These are phyloP conservation scores for Colletotrichum sp. DNA, from an alignment of 2,329 filamentous ascomycete genomes.

Conservation along the genomic window DNA sequence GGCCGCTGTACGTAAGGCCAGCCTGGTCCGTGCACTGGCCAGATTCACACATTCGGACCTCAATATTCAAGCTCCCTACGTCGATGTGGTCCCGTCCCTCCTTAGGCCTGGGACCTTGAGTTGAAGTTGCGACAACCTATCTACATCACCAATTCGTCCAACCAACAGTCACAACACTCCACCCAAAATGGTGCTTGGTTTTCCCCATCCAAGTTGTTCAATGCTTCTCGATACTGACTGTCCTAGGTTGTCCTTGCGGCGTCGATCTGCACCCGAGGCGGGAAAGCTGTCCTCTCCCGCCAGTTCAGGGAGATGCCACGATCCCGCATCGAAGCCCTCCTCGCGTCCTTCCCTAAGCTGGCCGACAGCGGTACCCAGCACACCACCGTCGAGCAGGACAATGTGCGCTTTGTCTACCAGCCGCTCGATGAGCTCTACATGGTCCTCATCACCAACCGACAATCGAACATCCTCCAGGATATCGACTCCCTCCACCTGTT, in stretches of 20 bases:
- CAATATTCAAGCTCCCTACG: slow-evolving; percentile 21
- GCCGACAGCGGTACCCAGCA: slow-evolving; percentile 96
- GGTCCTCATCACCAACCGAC: slow-evolving; percentile 98
- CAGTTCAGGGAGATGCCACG: slow-evolving; percentile 98
- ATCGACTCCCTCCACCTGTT: slow-evolving; percentile 98
- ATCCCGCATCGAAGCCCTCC: slow-evolving; percentile 93
- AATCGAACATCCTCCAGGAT: slow-evolving; percentile 99
- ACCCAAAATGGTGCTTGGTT: slow-evolving; percentile 20
- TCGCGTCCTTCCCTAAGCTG: slow-evolving; percentile 97
- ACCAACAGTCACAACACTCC: background rate
- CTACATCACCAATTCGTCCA: slow-evolving; percentile 13
- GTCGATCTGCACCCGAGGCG: slow-evolving; percentile 97
- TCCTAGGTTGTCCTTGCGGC: slow-evolving; percentile 93
- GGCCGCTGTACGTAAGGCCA: slow-evolving; percentile 7
- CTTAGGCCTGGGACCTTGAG: slow-evolving; percentile 7
- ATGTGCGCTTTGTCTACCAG: slow-evolving; percentile 99
- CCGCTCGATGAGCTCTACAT: slow-evolving; percentile 99
- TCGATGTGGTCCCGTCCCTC: slow-evolving; percentile 9
- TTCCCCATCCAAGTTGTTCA: background rate
- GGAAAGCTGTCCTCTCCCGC: slow-evolving; percentile 96
- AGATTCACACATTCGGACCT: slow-evolving; percentile 26
- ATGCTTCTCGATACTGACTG: slow-evolving; percentile 3
- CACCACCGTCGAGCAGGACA: slow-evolving; percentile 98
- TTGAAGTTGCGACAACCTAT: slow-evolving; percentile 18
- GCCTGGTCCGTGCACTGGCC: slow-evolving; percentile 24